Evolutionary conservation across 805 yeast species (phyloP).

Genomic region (Pichia occidentalis): DNA sequence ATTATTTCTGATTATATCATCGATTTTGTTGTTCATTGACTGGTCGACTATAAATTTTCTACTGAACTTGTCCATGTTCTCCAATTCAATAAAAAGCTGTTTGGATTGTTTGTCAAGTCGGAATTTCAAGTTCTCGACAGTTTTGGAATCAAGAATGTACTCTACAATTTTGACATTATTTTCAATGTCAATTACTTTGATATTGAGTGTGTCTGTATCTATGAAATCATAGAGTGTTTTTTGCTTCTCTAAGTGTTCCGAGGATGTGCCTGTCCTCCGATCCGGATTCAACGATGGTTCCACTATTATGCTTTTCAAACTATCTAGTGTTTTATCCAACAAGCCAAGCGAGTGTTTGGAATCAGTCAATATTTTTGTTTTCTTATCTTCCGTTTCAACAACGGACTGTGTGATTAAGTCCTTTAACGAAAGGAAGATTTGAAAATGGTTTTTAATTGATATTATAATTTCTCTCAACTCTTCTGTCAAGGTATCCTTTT

Average conservation of each 20-base stretch:
- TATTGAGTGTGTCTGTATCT: constrained; percentile 34
- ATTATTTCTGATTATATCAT: constrained; percentile 33
- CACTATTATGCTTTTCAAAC: constrained; percentile 32
- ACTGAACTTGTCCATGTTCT: constrained; percentile 19
- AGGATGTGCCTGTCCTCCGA: too few species aligned
- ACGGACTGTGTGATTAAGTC: constrained; percentile 27
- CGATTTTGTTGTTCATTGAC: constrained; percentile 20
- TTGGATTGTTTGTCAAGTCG: constrained; percentile 25
- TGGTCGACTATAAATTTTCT: constrained; percentile 12
- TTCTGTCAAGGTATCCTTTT: constrained; percentile 37
- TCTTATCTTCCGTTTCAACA: constrained; percentile 21
- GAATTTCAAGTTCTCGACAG: constrained; percentile 23
- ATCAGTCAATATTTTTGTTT: constrained; percentile 18
- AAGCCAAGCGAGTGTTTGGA: constrained; percentile 28
- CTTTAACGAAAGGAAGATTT: constrained; percentile 31
- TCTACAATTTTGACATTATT: constrained; percentile 26
- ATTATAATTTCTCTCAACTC: constrained; percentile 38
- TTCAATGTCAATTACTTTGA: constrained; percentile 28
- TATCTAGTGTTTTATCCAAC: constrained; percentile 29
- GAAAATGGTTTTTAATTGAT: constrained; percentile 42
- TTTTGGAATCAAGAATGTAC: constrained; percentile 24
- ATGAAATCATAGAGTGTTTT: constrained; percentile 41
- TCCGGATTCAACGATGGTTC: constrained; percentile 30
- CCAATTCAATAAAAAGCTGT: constrained; percentile 16
- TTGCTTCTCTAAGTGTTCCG: constrained; percentile 6